Base-by-base conservation (phyloP, 2,329 filamentous ascomycete genomes). In the Mollisiaceae sp. region DNA sequence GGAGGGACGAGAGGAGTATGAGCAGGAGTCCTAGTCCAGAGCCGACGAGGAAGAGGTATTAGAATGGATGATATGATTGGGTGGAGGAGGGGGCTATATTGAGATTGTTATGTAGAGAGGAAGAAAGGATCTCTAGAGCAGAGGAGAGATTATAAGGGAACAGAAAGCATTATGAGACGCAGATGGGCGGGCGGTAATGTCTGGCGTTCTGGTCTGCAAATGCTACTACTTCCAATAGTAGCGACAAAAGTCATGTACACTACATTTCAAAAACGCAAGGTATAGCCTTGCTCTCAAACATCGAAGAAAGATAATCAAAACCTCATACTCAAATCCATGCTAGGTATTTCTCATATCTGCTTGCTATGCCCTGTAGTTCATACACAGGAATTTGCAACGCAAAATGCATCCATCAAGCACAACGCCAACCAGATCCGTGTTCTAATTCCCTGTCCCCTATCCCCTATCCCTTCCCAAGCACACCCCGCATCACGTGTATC, bases 1-100 rank as follows among this genome's bases (percentile, higher is more conserved):
- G 93, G 22, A 85, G 91, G 73, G 94, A 97, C 80, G 89, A 90
- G 76, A 87, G 93, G 79, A 97, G 92, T 78, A 87, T 89, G 69
- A 91, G 83, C 70, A 86, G 92, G 75, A 97, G 92, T 77, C 93
- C 94, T 0, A 95, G 91, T 72, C 94, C 94, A 3, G 93, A 97
- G 78, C 92, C 93, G 6, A 87, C 89, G 67, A 87, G 90, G 75
- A 89, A 89, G 79, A 85, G 92, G 73, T 91, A 82, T 76, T 92
- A 68, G 59, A 45, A n/a, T 14, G 5, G 8, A 22, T 38, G 38
- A 15, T 22, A 41, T 41, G 27, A 47, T 27, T 35, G 8, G 11
- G 47, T n/a, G 27, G 45, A 24, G 58, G 22, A 14, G 50, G 14
- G 35, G 18, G 20, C 50, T 24, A 45, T 32, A 9, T 9, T 12